phyloP scores from a whole-genome alignment of 2,329 filamentous ascomycete species.

The Neofusicoccum laricinum region DNA sequence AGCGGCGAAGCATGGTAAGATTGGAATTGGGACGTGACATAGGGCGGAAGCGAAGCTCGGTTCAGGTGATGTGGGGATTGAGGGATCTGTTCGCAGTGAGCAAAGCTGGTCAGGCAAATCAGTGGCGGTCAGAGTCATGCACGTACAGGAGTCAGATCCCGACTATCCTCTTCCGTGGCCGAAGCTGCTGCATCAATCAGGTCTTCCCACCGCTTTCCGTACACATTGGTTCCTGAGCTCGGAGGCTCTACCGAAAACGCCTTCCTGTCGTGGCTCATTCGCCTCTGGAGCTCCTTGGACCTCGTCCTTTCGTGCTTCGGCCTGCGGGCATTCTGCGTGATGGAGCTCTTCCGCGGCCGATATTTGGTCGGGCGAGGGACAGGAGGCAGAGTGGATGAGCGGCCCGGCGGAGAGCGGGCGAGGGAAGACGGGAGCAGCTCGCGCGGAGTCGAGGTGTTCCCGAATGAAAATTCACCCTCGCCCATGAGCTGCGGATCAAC shows the following conservation, averaged over 20 bases:
- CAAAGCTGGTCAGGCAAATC: not conserved
- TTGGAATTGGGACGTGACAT: constrained; percentile 51
- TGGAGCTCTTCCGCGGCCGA: constrained; percentile 79
- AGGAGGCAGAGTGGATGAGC: constrained; percentile 84
- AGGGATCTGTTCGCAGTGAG: constrained; percentile 39
- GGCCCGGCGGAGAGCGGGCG: constrained; percentile 75
- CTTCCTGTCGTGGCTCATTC: constrained; percentile 73
- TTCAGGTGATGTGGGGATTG: constrained; percentile 51
- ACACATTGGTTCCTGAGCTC: constrained; percentile 60
- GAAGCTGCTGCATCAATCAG: constrained; percentile 92
- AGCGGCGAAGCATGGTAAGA: constrained; percentile 86
- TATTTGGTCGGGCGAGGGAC: constrained; percentile 71
- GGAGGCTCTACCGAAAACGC: constrained; percentile 83
- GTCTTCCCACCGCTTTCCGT: constrained; percentile 93
- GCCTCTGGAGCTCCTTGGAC: constrained; percentile 71
- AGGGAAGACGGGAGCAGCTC: constrained; percentile 82
- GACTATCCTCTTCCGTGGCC: constrained; percentile 85
- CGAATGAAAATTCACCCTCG: constrained; percentile 10
- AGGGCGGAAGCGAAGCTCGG: constrained; percentile 61
- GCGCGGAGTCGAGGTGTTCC: constrained; percentile 56
- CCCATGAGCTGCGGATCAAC: constrained; percentile 24
- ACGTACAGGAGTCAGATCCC: constrained; percentile 80
- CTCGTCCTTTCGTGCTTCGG: constrained; percentile 77
- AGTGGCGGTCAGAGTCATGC: constrained; percentile 4
- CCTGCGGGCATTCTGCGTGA: constrained; percentile 74